Percentiles rank a stretch among this genome's conserved stretches.
These are phyloP conservation scores for Dichotomopilus funicola DNA, from an alignment of 2,329 filamentous ascomycete genomes.

Conservation along the genomic window DNA sequence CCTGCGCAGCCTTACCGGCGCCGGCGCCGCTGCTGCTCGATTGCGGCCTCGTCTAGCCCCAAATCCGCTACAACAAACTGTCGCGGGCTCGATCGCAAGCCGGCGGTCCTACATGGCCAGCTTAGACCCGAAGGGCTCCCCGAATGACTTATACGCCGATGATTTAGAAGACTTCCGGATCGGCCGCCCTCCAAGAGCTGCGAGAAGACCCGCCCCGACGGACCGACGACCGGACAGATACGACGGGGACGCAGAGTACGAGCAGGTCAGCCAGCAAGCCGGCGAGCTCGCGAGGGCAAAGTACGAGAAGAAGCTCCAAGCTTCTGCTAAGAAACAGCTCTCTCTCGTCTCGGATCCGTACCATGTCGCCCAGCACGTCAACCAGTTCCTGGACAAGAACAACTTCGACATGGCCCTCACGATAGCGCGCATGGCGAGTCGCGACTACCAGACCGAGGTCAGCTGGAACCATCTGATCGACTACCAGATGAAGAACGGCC, in stretches of 20 bases:
- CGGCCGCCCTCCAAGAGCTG: neutral
- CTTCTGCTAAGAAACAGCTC: conserved; percentile 49
- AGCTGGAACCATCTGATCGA: conserved; percentile 85
- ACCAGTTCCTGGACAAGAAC: conserved; percentile 50
- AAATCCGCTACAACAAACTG: neutral
- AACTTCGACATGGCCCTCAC: conserved; percentile 61
- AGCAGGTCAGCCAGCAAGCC: conserved; percentile 2
- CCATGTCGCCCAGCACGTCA: conserved; percentile 64
- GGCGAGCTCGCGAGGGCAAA: neutral
- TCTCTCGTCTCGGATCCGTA: conserved; percentile 62
- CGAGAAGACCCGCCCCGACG: neutral
- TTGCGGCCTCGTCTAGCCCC: conserved; percentile 3
- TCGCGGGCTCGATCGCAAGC: neutral
- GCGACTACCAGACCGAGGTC: conserved; percentile 57
- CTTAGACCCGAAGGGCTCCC: no score
- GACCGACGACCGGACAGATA: neutral
- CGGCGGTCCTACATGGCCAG: neutral
- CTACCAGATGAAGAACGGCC: conserved; percentile 56
- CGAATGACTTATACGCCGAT: no score
- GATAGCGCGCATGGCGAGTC: conserved; percentile 64
- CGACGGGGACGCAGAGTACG: conserved; percentile 15
- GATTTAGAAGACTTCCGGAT: no score
- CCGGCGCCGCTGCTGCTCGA: neutral
- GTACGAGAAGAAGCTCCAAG: conserved; percentile 28
- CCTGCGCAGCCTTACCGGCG: conserved; percentile 20